Evolutionary conservation across 768 basidiomycete species (phyloP), one percentile per base, ranked within the genome.

Genomic region (Hypholoma fasciculare): DNA sequence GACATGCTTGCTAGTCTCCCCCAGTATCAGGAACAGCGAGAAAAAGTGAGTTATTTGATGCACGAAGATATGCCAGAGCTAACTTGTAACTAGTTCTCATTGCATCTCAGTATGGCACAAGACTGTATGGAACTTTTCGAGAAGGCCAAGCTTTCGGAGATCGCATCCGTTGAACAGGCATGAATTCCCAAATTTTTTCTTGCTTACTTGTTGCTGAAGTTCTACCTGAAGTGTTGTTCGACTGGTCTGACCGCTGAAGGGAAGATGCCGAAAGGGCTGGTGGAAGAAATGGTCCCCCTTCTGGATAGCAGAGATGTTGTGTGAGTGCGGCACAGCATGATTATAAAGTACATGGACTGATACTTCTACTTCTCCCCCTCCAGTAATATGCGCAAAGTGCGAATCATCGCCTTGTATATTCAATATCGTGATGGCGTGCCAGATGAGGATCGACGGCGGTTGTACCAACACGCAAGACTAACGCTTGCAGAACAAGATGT

Each of bases 251-350:
- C 92, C 6, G 78, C 90, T 0, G 94, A 98, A 65, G 96, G 96
- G 1, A 98, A 97, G 75, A 80, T 86, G n/a, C 97, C 97, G 1
- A 98, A 97, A 71, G 85, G 84, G 0, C 75, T 99, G 3, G 95
- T 99, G 1, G 97, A 98, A 70, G 96, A 99, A 71, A 98, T 99
- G 97, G 96, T 99, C 0, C 96, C 97, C 0, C 74, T 99, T 30
- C 80, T 99, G 23, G 96, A 96, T 67, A 89, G 90, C 69, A 82
- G 87, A 53, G 88, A 91, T 16, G 85, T 98, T 56, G 81, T 87
- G 96, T 94, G 71, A 67, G 84, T 71, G 23, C 30, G 12, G 1
- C 23, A 3, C 16, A 43, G 16, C 12, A 37, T 54, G 26, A 42
- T 43, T 27, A 9, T 51, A 19, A 58, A 36, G 59, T 26, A 39